Conservation (phyloP, 2,329 filamentous ascomycete species). For the Emergomyces pasteurianus region DNA sequence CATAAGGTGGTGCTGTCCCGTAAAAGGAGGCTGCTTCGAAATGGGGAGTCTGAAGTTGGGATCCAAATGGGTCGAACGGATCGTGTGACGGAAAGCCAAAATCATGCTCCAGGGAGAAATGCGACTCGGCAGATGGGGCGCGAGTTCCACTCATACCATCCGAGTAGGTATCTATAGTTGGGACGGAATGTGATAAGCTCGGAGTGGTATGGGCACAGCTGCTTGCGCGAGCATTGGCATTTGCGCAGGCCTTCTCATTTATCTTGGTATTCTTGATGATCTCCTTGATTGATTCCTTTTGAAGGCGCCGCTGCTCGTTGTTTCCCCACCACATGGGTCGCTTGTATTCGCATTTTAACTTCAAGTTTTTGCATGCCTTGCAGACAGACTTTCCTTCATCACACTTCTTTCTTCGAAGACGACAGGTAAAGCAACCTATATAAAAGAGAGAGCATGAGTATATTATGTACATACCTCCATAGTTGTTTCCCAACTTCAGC, state of each 20-base stretch:
- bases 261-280: constrained; percentile 97
- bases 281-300: constrained; percentile 94
- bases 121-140: constrained; percentile 69
- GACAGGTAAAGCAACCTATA: constrained; percentile 53
- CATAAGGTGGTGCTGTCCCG: constrained; percentile 60
- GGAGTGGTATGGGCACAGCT: constrained; percentile 51
- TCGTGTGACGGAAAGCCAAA: constrained; percentile 52
- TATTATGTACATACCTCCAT: not conserved
- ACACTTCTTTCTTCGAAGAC: constrained; percentile 57
- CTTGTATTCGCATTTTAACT: constrained; percentile 89
- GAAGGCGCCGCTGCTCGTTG: constrained; percentile 67
- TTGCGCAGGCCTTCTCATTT: constrained; percentile 58
- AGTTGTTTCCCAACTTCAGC: not conserved
- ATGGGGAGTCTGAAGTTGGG: constrained; percentile 36
- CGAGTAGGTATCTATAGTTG: constrained; percentile 68
- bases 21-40: constrained; percentile 51
- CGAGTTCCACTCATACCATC: constrained; percentile 61
- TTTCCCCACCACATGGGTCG: constrained; percentile 96
- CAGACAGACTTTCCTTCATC: constrained; percentile 55
- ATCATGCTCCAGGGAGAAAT: constrained; percentile 51
- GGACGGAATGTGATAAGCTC: constrained; percentile 67
- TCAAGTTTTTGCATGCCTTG: constrained; percentile 57
- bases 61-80: constrained; percentile 30
- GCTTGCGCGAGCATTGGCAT: constrained; percentile 28
- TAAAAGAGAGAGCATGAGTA: not conserved